Percentiles rank a stretch among this genome's conserved stretches.
These are phyloP conservation scores for Sarocladium kiliense DNA, from an alignment of 2,329 filamentous ascomycete genomes.

Conservation along the genomic window DNA sequence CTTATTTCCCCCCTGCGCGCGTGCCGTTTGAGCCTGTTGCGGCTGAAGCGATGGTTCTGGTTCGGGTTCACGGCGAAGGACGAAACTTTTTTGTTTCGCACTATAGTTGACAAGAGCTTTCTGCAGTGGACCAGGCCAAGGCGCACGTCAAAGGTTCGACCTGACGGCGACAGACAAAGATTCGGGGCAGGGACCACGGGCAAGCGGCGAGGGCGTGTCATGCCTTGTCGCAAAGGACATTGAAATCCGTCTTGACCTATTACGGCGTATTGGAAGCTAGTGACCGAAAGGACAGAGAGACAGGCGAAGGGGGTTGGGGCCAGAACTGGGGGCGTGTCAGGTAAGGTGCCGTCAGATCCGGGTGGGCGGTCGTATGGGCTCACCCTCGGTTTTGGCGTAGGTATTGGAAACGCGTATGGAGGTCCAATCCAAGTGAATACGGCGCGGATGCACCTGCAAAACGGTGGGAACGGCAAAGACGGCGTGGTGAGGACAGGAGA, in stretches of 20 bases:
- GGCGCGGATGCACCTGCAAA: too few relatives aligned
- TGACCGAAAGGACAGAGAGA: neutral
- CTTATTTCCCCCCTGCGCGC: constrained; percentile 5
- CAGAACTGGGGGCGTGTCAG: constrained; percentile 8
- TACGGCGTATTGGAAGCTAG: neutral
- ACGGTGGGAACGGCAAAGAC: too few relatives aligned
- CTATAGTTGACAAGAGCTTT: too few relatives aligned
- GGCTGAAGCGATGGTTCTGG: neutral
- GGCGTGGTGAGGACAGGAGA: too few relatives aligned
- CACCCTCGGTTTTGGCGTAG: neutral
- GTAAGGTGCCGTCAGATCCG: constrained; percentile 8
- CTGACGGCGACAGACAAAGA: neutral
- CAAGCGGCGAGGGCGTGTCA: too few relatives aligned
- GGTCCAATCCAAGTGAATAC: neutral
- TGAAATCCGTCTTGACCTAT: neutral
- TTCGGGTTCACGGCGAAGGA: too few relatives aligned
- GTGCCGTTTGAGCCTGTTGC: neutral
- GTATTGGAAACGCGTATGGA: neutral
- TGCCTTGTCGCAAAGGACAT: neutral
- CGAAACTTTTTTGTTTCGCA: too few relatives aligned
- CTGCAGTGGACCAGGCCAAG: too few relatives aligned
- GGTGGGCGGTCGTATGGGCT: neutral
- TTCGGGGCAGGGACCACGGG: too few relatives aligned
- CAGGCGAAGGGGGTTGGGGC: neutral
- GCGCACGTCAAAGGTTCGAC: neutral